These are phyloP conservation scores for Cucumis sativus DNA, from an alignment of 306 rosid species.

Conservation along the genomic window Cucumber_9930_V3 NC_026660.2:12602001-12602500, in stretches of 20 bases:
- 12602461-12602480: conserved; percentile 90
- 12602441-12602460: conserved; percentile 81
- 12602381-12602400: conserved; percentile 17
- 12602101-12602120: conserved; percentile 99
- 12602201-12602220: conserved; percentile 77
- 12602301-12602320: conserved; percentile 24
- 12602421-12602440: conserved; percentile 40
- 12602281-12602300: conserved; percentile 16
- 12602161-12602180: conserved; percentile 55
- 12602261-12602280: conserved; percentile 14
- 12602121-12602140: conserved; percentile 94
- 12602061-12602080: conserved; percentile 95
- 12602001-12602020: conserved; percentile 79
- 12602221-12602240: conserved; percentile 10
- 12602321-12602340: conserved; percentile 48
- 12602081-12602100: conserved; percentile 90
- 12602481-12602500: conserved; percentile 81
- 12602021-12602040: conserved; percentile 65
- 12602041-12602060: conserved; percentile 99
- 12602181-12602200: conserved; percentile 79
- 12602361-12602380: conserved; percentile 36
- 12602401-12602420: conserved; percentile 24
- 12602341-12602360: conserved; percentile 42
- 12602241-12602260: conserved; percentile 23
- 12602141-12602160: conserved; percentile 90